phyloP scores from a whole-genome alignment of 768 basidiomycete species.

The Tylopilus subfusipes region DNA sequence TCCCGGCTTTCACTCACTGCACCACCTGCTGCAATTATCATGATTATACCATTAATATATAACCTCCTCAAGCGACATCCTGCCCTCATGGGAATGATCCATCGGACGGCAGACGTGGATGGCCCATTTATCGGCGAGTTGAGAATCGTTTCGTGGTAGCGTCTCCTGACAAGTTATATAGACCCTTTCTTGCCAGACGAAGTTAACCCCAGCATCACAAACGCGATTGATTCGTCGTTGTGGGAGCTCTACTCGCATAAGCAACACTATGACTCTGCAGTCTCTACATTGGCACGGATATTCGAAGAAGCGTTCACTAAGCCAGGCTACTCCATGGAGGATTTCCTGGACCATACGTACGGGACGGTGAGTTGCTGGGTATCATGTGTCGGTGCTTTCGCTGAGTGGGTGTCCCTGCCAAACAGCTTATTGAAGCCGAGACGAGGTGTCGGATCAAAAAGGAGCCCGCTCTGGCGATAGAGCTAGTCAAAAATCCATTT shows the following conservation, averaged over 20 bases:
- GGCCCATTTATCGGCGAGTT: constrained; percentile 34
- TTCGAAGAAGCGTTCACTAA: constrained; percentile 95
- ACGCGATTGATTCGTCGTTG: constrained; percentile 81
- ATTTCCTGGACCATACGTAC: constrained; percentile 94
- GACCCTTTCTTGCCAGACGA: constrained; percentile 73
- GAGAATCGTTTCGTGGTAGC: background rate
- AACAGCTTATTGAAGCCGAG: constrained; percentile 85
- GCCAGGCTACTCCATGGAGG: constrained; percentile 84
- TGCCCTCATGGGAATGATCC: constrained; percentile 89
- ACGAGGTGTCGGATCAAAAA: constrained; percentile 73
- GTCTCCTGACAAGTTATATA: constrained; percentile 18
- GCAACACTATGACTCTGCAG: constrained; percentile 78
- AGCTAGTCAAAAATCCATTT: constrained; percentile 32
- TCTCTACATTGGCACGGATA: constrained; percentile 85
- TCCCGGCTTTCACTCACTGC: constrained; percentile 79
- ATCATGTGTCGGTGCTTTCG: background rate
- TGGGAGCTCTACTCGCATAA: constrained; percentile 88
- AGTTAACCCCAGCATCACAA: constrained; percentile 68
- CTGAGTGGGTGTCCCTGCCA: constrained; percentile 4
- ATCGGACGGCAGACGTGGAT: constrained; percentile 48
- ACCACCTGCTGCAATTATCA: constrained; percentile 86
- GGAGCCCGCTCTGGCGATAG: constrained; percentile 60
- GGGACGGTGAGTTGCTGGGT: constrained; percentile 54
- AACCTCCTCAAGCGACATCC: constrained; percentile 93
- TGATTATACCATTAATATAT: constrained; percentile 91